Evolutionary conservation across 2,329 filamentous ascomycete species (phyloP).

Genomic region (Phialocephala subalpina): DNA sequence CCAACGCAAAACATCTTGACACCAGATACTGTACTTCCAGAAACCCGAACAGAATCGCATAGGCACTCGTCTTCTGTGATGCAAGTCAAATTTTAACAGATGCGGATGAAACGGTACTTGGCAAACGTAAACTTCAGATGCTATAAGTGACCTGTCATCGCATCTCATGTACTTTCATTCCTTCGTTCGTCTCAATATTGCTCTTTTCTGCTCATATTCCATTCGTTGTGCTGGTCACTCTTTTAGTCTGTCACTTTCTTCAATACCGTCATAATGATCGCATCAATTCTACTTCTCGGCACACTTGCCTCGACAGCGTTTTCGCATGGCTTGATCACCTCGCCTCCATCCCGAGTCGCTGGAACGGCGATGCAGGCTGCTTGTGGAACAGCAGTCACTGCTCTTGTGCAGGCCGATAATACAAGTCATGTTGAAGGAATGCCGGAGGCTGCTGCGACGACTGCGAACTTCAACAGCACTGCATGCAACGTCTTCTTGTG

Average conservation of each 20-base stretch:
- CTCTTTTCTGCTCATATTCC: constrained; percentile 2
- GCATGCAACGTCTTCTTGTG: constrained; percentile 55
- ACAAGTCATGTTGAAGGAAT: constrained; percentile 45
- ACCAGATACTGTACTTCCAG: background rate
- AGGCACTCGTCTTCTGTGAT: background rate
- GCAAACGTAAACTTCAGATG: constrained; percentile 1
- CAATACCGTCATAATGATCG: constrained; percentile 7
- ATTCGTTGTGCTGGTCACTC: constrained; percentile 33
- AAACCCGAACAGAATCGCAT: background rate
- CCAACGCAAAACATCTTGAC: background rate
- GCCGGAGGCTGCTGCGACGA: constrained; percentile 46
- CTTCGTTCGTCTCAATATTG: constrained; percentile 11
- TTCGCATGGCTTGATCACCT: constrained; percentile 54
- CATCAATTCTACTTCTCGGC: constrained; percentile 10
- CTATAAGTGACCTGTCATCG: constrained; percentile 1
- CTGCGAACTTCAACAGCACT: constrained; percentile 32
- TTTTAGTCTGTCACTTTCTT: constrained; percentile 20
- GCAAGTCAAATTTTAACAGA: background rate
- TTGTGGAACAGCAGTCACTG: constrained; percentile 52
- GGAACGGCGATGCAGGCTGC: constrained; percentile 52
- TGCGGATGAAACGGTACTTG: constrained; percentile 1
- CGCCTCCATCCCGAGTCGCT: constrained; percentile 49
- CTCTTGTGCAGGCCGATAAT: constrained; percentile 34
- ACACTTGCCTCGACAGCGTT: constrained; percentile 42
- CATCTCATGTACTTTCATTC: constrained; percentile 14